Evolutionary conservation across 2,329 filamentous ascomycete species (phyloP).

Genomic region (Aspergillus calidoustus): DNA sequence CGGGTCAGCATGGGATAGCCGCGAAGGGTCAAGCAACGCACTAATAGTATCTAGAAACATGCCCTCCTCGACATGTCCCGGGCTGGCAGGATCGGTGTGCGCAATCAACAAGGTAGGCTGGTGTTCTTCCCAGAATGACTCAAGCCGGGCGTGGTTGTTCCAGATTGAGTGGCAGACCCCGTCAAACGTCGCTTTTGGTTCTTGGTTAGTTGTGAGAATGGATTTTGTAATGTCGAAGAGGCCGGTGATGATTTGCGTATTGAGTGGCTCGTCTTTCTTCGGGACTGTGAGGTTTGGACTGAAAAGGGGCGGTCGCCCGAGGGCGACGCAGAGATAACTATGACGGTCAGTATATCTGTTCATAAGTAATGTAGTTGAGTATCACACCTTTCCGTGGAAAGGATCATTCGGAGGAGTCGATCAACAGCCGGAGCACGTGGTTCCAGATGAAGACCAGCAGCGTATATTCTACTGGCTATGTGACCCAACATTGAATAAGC

Average conservation of each 20-base stretch:
- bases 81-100: not conserved
- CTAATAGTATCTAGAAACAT: not conserved
- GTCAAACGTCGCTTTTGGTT: not conserved
- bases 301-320: not conserved
- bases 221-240: not conserved
- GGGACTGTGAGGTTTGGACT: not conserved
- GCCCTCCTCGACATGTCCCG: not conserved
- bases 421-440: not conserved
- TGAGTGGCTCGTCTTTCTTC: not conserved
- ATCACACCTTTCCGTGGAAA: not conserved
- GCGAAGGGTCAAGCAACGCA: not conserved
- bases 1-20: not conserved
- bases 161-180: not conserved
- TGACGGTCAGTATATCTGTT: not conserved
- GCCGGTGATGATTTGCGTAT: not conserved
- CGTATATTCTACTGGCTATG: not conserved
- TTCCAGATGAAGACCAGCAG: not conserved
- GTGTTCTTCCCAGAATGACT: not conserved
- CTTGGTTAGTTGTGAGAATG: not conserved
- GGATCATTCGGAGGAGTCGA: not conserved
- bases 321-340: not conserved
- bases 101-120: not conserved
- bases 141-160: not conserved
- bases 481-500: slow-evolving; percentile 5
- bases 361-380: not conserved